Base-by-base conservation (phyloP, 306 rosid species). In the Quercus variabilis region DNA sequence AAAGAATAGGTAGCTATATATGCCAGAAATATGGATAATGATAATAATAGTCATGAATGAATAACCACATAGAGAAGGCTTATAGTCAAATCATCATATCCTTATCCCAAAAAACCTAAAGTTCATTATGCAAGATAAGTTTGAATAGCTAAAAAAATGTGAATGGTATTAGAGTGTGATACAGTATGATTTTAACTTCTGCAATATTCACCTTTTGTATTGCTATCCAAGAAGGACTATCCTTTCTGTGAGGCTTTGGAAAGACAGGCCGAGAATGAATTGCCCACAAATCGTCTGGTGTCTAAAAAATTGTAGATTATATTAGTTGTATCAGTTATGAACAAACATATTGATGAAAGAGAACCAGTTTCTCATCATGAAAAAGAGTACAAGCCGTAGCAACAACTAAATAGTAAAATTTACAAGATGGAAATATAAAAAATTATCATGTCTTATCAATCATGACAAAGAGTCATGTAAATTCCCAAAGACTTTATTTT, bases 281-380 rank as follows among this genome's bases (percentile, higher is more conserved):
- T 85, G 89, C 91, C 99, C 99, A 95, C 86, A 95, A 85, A 85
- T 95, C 94, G 54, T 91, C 97, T 72, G 98, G 99, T 84, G 83
- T 92, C 99, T 95, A 83, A 71, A 74, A 46, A 74, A 60, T 76
- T 57, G 62, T 51, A 67, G 78, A 83, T 69, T 75, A 84, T 46
- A 28, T 76, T 14, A 78, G 35, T 71, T 46, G 58, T 79, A 77
- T 80, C 60, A 65, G 80, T 69, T 78, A 56, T 57, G 67, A 77
- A 19, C 31, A 30, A 80, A 49, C 33, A 69, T 6, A 74, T 23
- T 55, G 31, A 12, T 21, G 49, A 64, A 69, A 76, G 43, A 17
- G 2, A 49, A 55, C 15, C 59, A 64, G 28, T 12, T 35, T 41
- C 28, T 78, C 74, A 84, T 43, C 74, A 74, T 69, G 41, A 80